Evolutionary conservation across 768 basidiomycete species (phyloP), one percentile per base, ranked within the genome.

Genomic region (Mycena latifolia): DNA sequence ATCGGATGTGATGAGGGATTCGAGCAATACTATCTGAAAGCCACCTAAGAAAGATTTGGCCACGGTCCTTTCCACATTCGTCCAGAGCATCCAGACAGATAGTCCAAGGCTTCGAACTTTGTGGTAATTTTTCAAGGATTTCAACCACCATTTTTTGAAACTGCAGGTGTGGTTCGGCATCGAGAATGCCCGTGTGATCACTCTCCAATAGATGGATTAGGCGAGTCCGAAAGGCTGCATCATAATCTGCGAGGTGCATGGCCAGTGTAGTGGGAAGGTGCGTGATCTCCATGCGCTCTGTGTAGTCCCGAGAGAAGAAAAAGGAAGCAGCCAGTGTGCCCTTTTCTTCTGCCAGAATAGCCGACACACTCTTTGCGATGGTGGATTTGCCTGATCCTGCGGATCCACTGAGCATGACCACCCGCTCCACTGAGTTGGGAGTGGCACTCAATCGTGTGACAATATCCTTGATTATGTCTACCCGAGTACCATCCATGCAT

Each of bases 31-130:
- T 50, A 20, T 50, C 48, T 11, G 48, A 50, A 11, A 50, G 48
- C 48, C 48, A 50, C 11, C 48, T 25, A 3, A 50, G 28, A 29
- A 50, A 28, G 10, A 29, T 29, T 20, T 50, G 48, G 28, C 48
- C 48, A 29, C 27, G 28, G n/a, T 50, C 48, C 8, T 29, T 29
- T 50, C 48, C 48, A 50, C 48, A 50, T 50, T 50, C 48, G 28
- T 50, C 48, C 25, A 50, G 28, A 50, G 48, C 48, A 29, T 50
- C 48, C 8, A 50, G 24, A 29, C 48, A 50, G 24, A 50, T 27
- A 8, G 28, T 15, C 48, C 48, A 50, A 15, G 28, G 27, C 3
- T 17, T 20, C 8, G 27, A 2, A 20, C 5, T 50, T 25, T 7
- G 25, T 6, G 48, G 27, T 15, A 50, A 4, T 50, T 29, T 28